These are phyloP conservation scores for Cercospora brassicicola DNA, from an alignment of 2,329 filamentous ascomycete species.

Conservation along the genomic window DNA sequence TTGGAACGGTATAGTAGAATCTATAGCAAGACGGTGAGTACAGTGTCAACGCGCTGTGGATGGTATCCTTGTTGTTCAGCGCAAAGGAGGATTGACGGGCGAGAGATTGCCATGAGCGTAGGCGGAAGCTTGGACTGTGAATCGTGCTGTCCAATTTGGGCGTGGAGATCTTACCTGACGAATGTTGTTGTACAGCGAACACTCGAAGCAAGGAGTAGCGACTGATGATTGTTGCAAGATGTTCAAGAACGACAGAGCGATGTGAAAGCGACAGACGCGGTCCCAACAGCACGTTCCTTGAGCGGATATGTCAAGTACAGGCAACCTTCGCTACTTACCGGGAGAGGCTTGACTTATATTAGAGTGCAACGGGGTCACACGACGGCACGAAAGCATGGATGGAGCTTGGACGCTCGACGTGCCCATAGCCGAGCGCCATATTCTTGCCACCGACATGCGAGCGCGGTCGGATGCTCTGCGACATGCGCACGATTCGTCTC, in stretches of 20 bases:
- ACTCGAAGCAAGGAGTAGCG: constrained; percentile 17
- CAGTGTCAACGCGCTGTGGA: constrained; percentile 5
- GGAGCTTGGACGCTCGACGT: constrained; percentile 18
- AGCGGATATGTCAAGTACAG: constrained; percentile 10
- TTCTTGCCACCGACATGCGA: constrained; percentile 13
- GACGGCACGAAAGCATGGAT: constrained; percentile 11
- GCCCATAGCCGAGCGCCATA: constrained; percentile 2
- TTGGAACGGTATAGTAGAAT: neutral
- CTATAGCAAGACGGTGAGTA: constrained; percentile 7
- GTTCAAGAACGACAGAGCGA: neutral
- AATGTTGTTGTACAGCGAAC: neutral
- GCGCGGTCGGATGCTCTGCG: constrained; percentile 1
- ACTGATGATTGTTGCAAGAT: constrained; percentile 3
- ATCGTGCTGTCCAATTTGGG: neutral
- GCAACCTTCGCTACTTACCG: constrained; percentile 12
- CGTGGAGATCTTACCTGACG: neutral
- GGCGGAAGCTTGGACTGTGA: constrained; percentile 1
- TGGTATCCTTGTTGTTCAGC: neutral
- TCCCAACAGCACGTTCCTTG: neutral
- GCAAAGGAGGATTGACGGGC: neutral
- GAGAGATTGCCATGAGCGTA: constrained; percentile 1
- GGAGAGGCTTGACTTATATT: constrained; percentile 15
- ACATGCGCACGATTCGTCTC: constrained; percentile 8
- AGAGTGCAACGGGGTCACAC: constrained; percentile 13
- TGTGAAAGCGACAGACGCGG: constrained; percentile 9